Base-by-base conservation (phyloP, 2,329 filamentous ascomycete genomes). In the Ilyonectria robusta region DNA sequence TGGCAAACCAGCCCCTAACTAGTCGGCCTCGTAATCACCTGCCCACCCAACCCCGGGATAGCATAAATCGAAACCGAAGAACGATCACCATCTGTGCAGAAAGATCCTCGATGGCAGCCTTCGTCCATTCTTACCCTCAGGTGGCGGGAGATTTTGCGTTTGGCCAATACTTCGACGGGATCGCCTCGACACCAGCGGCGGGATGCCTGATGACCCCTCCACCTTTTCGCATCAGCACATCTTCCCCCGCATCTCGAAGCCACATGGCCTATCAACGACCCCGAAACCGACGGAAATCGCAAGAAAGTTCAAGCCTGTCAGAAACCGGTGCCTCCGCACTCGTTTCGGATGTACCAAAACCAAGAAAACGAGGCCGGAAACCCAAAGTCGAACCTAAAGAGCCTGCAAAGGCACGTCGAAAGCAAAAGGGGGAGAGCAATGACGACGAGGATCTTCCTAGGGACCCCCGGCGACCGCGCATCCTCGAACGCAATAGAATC, bases 401-500 rank as follows among this genome's bases (percentile, higher is more conserved):
- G 23, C 23, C 23, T 4, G 23, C 23, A 23, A 23, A 23, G 23
- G 23, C 29, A 51, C 51, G 5, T 8, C 23, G 23, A 23, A 23
- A 31, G 5, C 56, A 62, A 31, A 58, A 70, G 9, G 67, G 71
- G 6, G 71, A 71, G 9, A 54, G 70, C 17, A 71, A 75, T 9
- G 33, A 23, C 23, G 70, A 73, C 13, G 71, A 73, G 11, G 68
- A 69, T 9, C 60, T 70, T n/a, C 70, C 71, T 23, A 75, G 64
- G 46, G 74, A 76, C 10, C 71, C 71, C 10, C 68, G 71, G 17
- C 72, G 74, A 13, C 68, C 71, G 46, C 75, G 69, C 10, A 74
- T 77, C 33, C 70, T 79, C 23, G 77, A 79, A 64, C 77, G 77
- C 13, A 79, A 79, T 58, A 72, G 77, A 58, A 71, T 78, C 21